Base-by-base conservation (phyloP, 2,329 filamentous ascomycete genomes). In the Sarocladiaceae sp. region DNA sequence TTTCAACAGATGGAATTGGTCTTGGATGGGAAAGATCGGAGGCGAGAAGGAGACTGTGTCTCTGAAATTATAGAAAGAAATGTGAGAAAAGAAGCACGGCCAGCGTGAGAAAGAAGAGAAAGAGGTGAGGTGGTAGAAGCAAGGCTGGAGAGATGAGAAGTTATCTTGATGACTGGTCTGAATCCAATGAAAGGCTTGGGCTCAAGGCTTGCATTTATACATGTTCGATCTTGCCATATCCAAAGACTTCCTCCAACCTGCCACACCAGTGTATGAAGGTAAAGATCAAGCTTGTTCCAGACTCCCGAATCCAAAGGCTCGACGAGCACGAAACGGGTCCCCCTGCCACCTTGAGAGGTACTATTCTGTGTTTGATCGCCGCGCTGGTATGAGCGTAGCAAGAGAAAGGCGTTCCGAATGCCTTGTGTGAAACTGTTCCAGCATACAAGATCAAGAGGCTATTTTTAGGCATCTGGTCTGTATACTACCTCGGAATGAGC, bases 101-200 rank as follows among this genome's bases (percentile, higher is more conserved):
- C 40, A 44, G 40, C 40, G 40, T 26, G 23, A 26, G 22, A 23
- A 23, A 40, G 37, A 40, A 40, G 37, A 22, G 37, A 40, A 40
- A n/a, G 15, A 37, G 6, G 18, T 8, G 35, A 12, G 35, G 7
- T 17, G 12, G 4, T n/a, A 26, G 23, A 4, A 22, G 17, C 22
- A 28, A 44, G 23, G 23, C 40, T 44, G 17, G 8, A 23, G 28
- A 44, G 11, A 23, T n/a, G 23, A 44, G 40, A 44, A 12, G 4
- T 25, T 7, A n/a, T 28, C 28, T 22, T 44, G 40, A 44, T 7
- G 25, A 23, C 26, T 44, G 40, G n/a, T 6, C 6, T 6, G 20
- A n/a, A 40, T 20, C 7, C 22, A 28, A 44, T 6, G 3, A 15
- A 3, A 4, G 28, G 40, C 4, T 20, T 7, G 40, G 22, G 20